Evolutionary conservation across 1,139 yeast species (phyloP).

Genomic region (Pneumocystis canis): DNA sequence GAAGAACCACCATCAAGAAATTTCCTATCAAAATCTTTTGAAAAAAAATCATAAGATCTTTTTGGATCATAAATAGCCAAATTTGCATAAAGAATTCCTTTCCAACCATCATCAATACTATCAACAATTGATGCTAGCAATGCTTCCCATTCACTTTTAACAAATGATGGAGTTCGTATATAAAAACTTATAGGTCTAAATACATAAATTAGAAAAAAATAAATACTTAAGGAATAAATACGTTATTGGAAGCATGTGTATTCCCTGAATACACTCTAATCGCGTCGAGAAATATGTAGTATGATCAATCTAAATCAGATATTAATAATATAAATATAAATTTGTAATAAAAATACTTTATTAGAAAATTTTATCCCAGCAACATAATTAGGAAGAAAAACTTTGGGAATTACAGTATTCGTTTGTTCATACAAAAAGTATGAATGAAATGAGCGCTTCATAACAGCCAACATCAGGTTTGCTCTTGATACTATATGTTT

Average conservation of each 20-base stretch:
- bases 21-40: constrained; percentile 14
- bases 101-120: constrained; percentile 65
- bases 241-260: constrained; percentile 84
- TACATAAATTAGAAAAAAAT: background rate
- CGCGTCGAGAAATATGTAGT: constrained; percentile 77
- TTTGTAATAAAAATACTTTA: constrained; percentile 8
- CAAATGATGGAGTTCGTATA: constrained; percentile 55
- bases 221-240: constrained; percentile 27
- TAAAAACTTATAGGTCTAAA: constrained; percentile 42
- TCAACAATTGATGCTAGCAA: constrained; percentile 37
- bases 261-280: constrained; percentile 78
- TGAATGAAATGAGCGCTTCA: constrained; percentile 44
- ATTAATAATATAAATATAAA: constrained; percentile 30
- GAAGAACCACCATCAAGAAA: constrained; percentile 82
- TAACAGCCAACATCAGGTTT: constrained; percentile 54
- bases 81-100: constrained; percentile 54
- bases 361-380: constrained; percentile 39
- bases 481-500: constrained; percentile 63
- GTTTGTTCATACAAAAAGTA: constrained; percentile 46
- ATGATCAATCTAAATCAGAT: constrained; percentile 62
- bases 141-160: constrained; percentile 64
- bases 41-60: background rate
- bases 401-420: constrained; percentile 46
- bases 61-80: constrained; percentile 31
- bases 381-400: constrained; percentile 47